These are phyloP conservation scores for Xylaria longipes DNA, from an alignment of 495 filamentous ascomycete genomes.

Conservation along the genomic window DNA sequence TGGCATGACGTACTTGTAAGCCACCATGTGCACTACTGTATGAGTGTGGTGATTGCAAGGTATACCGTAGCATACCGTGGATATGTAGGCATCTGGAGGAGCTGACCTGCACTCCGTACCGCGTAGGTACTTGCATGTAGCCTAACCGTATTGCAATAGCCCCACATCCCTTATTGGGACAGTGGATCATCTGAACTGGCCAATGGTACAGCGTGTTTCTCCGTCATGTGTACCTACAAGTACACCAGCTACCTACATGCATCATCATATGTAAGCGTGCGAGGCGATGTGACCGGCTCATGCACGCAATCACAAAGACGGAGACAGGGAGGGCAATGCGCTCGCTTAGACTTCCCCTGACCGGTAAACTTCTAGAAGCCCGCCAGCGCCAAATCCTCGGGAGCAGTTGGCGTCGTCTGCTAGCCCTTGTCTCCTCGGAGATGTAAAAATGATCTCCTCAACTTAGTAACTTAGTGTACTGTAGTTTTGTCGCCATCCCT, in stretches of 20 bases:
- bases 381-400: constrained; percentile 3
- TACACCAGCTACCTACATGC: not conserved
- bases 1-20: constrained; percentile 13
- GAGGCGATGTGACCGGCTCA: constrained; percentile 12
- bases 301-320: not conserved
- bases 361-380: constrained; percentile 20
- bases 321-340: not conserved
- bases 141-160: not conserved
- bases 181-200: not conserved
- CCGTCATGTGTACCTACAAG: not conserved
- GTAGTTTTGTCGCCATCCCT: not conserved
- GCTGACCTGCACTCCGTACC: not conserved
- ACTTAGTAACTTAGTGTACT: too few species aligned
- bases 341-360: constrained; percentile 24
- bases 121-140: not conserved
- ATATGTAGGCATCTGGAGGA: not conserved
- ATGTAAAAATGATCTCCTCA: constrained; percentile 16
- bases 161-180: constrained; percentile 15
- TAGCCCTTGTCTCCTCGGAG: constrained; percentile 11
- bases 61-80: too few species aligned
- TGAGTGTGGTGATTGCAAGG: not conserved
- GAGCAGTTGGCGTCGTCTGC: not conserved
- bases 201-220: not conserved
- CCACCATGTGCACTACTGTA: constrained; percentile 1
- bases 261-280: not conserved